Conservation (phyloP, 1,284 basidiomycete species). For the Ganoderma sinense region DNA sequence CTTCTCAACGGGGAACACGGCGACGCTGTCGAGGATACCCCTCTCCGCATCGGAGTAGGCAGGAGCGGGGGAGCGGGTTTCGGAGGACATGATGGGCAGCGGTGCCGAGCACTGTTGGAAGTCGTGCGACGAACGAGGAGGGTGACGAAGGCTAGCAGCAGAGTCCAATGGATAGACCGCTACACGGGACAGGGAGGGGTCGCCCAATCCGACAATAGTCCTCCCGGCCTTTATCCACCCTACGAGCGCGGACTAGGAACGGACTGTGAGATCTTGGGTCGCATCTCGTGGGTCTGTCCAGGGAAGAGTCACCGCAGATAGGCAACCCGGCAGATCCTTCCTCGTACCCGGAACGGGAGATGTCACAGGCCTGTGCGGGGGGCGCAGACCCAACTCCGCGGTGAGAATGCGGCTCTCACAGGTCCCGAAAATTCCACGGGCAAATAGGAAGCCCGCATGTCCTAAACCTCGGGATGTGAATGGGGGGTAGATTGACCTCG, state of each 20-base stretch:
- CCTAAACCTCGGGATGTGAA: conserved; percentile 27
- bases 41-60: conserved; percentile 64
- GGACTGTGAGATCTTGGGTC: conserved; percentile 28
- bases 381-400: conserved; percentile 23
- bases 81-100: conserved; percentile 34
- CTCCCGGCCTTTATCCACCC: conserved; percentile 32
- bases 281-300: conserved; percentile 22
- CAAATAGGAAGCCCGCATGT: conserved; percentile 23
- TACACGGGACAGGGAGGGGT: conserved; percentile 32
- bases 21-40: conserved; percentile 52
- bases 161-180: conserved; percentile 25
- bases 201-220: conserved; percentile 27
- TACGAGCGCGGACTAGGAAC: conserved; percentile 31
- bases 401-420: conserved; percentile 30
- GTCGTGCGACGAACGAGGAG: conserved; percentile 18
- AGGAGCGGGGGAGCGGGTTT: conserved; percentile 41
- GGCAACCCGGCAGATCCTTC: conserved; percentile 29
- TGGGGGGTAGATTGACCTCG: conserved; percentile 20
- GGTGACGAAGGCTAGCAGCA: conserved; percentile 20
- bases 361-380: conserved; percentile 25
- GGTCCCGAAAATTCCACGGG: conserved; percentile 29
- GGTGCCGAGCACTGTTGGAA: conserved; percentile 13
- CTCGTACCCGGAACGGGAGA: conserved; percentile 27
- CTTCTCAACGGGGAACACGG: conserved; percentile 46
- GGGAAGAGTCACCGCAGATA: conserved; percentile 26